These are phyloP conservation scores for Calycina herbarum DNA, from an alignment of 2,329 filamentous ascomycete species.

Conservation along the genomic window DNA sequence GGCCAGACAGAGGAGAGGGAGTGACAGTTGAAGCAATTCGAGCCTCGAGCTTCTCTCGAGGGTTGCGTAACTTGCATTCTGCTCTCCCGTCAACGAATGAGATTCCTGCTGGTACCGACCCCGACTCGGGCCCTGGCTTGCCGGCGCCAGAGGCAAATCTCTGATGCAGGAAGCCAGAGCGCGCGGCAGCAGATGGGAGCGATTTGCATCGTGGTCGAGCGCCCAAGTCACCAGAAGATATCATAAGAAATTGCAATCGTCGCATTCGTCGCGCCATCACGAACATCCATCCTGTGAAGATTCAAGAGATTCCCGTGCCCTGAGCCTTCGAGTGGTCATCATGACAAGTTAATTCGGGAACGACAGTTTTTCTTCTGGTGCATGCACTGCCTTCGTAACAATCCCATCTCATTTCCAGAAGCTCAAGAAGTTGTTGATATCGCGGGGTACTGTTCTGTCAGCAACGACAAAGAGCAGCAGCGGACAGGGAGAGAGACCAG, in stretches of 20 bases:
- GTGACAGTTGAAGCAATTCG: background rate
- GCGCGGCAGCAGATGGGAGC: background rate
- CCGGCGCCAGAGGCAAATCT: constrained; percentile 11
- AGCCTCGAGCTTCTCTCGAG: background rate
- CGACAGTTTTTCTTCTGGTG: background rate
- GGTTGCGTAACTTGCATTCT: background rate
- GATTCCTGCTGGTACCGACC: background rate
- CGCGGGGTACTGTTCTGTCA: background rate
- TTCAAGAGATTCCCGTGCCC: background rate
- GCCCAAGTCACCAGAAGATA: background rate
- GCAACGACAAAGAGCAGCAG: background rate
- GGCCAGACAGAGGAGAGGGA: background rate
- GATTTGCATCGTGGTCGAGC: background rate
- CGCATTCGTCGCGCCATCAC: background rate
- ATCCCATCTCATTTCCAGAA: background rate
- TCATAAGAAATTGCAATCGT: background rate
- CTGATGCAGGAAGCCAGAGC: constrained; percentile 16
- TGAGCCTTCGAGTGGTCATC: background rate
- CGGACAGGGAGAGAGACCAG: background rate
- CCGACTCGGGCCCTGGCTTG: background rate
- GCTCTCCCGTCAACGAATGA: background rate
- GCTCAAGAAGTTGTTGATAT: background rate
- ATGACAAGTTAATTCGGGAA: background rate
- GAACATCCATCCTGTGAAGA: background rate
- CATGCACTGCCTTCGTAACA: background rate